phyloP scores from a whole-genome alignment of 2,329 filamentous ascomycete species.

The Cordyceps pruinosa region DNA sequence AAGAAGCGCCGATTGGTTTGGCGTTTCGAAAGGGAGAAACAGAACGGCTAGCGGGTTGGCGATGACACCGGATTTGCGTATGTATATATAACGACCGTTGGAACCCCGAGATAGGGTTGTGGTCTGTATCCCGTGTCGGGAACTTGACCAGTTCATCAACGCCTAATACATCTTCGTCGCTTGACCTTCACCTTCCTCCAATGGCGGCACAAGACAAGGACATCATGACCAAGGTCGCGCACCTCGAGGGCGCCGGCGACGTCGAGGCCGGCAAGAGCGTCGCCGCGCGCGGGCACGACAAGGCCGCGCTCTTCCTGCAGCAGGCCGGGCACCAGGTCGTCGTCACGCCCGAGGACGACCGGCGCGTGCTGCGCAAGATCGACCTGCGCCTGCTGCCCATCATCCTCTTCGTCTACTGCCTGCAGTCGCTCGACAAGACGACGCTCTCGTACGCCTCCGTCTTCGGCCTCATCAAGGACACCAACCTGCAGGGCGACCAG shows the following conservation, averaged over 20 bases:
- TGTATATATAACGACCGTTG: neutral
- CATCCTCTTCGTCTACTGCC: constrained; percentile 45
- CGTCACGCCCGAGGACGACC: constrained; percentile 46
- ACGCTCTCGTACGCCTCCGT: constrained; percentile 55
- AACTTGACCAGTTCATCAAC: neutral
- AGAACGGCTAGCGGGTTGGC: neutral
- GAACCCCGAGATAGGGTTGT: neutral
- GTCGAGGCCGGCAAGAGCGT: constrained; percentile 1
- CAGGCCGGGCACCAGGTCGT: constrained; percentile 37
- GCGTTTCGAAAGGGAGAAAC: neutral
- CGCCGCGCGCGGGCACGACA: constrained; percentile 26
- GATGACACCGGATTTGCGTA: neutral
- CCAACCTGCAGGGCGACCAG: constrained; percentile 40
- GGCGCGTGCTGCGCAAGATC: constrained; percentile 37
- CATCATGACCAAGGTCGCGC: neutral
- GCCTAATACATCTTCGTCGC: neutral
- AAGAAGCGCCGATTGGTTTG: neutral
- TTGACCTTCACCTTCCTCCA: no score
- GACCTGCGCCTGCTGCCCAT: constrained; percentile 44
- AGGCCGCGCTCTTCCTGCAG: constrained; percentile 42
- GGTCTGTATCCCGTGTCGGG: neutral
- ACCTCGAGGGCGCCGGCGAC: constrained; percentile 4
- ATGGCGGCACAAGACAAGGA: neutral
- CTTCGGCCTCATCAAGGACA: constrained; percentile 51
- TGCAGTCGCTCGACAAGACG: constrained; percentile 24